Evolutionary conservation across 441 rosid species (phyloP).

Genomic region (Jatropha podagrica): DNA sequence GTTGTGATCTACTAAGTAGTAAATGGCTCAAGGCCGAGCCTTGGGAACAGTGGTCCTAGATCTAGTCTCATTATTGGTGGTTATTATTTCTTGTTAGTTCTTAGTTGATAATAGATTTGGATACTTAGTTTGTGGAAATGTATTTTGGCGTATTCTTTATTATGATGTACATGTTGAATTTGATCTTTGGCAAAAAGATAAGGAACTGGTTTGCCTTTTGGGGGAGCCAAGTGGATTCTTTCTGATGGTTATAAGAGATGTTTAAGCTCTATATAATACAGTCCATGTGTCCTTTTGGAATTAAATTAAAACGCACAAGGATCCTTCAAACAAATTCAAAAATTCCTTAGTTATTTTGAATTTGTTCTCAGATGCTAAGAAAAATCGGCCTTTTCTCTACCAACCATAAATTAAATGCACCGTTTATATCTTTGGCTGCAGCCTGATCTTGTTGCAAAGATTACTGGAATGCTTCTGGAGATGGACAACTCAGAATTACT

Average conservation of each 20-base stretch:
- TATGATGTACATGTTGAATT: no score
- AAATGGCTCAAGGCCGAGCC: no score
- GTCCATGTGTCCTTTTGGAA: background rate
- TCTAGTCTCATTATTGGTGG: no score
- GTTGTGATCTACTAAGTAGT: no score
- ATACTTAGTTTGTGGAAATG: no score
- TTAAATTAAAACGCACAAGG: background rate
- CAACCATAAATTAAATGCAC: background rate
- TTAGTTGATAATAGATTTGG: no score
- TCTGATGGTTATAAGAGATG: background rate
- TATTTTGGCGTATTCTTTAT: no score
- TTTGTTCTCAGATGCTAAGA: background rate
- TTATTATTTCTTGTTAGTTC: no score
- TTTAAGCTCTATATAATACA: background rate
- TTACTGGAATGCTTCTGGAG: constrained; percentile 90
- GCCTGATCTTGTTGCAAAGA: constrained; percentile 55
- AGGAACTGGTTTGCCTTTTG: background rate
- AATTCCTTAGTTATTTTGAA: background rate
- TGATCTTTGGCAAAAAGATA: no score
- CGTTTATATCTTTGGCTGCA: constrained; percentile 25
- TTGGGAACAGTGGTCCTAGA: no score
- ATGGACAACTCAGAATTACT: constrained; percentile 84
- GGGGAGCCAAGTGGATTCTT: background rate
- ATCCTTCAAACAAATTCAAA: background rate
- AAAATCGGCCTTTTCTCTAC: background rate